Base-by-base conservation (phyloP, 2,329 filamentous ascomycete species). In the Clarireedia sp. region DNA sequence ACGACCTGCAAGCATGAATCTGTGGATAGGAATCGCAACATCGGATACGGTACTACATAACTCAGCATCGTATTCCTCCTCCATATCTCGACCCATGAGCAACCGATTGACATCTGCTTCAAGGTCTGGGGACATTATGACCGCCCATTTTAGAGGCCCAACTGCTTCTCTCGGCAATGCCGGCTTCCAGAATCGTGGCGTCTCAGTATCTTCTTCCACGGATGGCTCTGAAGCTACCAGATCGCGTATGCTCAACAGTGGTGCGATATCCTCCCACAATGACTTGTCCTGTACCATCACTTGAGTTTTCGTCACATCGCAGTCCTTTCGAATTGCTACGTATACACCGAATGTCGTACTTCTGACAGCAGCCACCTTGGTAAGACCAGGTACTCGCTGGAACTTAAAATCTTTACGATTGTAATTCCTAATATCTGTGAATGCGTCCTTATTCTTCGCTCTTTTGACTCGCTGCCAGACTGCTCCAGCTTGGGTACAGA, bases 361-460 rank as follows among this genome's bases (percentile, higher is more conserved):
- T 61, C 90, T 81, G 7, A 97, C 91, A 3, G 85, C 85, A 33
- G 87, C 79, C 14, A 95, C 89, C 37, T 90, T 85, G 1, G 90
- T 96, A 55, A 99, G 81, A 43, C 88, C 90, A 1, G 94, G 87
- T 8, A 99, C 83, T 56, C 94, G 85, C 64, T 92, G 85, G 63
- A 97, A 99, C 68, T 99, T 99, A 75, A 95, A 96, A 67, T 96
- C 90, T 63, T 95, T 95, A 12, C 82, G 80, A 64, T 83, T 87
- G 36, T 78, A 75, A 21, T 84, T 82, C 5, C 73, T 74, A 12
- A 73, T 57, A 3, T 73, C 74, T 12, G 73, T 57, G 36, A 63
- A 64, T 0, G 81, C 76, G 61, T 86, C 83, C 65, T 95, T 95
- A 49, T 87, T 84, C 61, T 92, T 95, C 24, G 81, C 78, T 58